Evolutionary conservation across 2,329 filamentous ascomycete species (phyloP).

Genomic region (Bipolaris victoriae): DNA sequence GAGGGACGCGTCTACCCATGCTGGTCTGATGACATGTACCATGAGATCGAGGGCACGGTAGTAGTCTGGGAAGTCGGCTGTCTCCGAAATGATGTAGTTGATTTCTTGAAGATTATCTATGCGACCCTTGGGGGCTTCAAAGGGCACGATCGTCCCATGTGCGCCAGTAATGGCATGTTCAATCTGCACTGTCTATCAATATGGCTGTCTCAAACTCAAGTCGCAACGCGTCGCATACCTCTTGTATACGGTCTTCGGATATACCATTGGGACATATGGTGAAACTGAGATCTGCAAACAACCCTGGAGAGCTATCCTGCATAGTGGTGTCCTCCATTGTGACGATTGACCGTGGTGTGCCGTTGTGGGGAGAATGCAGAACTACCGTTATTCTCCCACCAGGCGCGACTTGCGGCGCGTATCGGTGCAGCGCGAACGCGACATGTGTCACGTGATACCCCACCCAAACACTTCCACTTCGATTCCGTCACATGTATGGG

Average conservation of each 20-base stretch:
- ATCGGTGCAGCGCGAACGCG: conserved; percentile 15
- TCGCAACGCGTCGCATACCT: conserved; percentile 38
- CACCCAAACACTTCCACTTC: conserved; percentile 11
- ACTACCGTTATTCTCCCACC: conserved; percentile 10
- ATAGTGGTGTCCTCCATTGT: conserved; percentile 45
- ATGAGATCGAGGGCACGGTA: conserved; percentile 73
- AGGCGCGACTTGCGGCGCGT: conserved; percentile 12
- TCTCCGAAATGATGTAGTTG: conserved; percentile 74
- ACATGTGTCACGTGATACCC: conserved; percentile 25
- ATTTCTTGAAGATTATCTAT: conserved; percentile 54
- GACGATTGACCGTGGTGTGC: conserved; percentile 11
- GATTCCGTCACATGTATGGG: not conserved
- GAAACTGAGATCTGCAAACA: conserved; percentile 52
- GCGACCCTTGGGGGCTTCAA: conserved; percentile 48
- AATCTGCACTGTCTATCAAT: conserved; percentile 50
- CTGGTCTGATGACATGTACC: conserved; percentile 81
- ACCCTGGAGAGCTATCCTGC: conserved; percentile 35
- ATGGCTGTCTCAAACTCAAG: not conserved
- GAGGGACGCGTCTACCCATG: conserved; percentile 79
- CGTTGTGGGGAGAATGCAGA: conserved; percentile 1
- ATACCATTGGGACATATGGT: conserved; percentile 53
- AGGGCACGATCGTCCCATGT: conserved; percentile 56
- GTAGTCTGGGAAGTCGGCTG: conserved; percentile 92
- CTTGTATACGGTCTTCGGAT: conserved; percentile 31
- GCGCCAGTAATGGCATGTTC: conserved; percentile 54